Evolutionary conservation across 129 eudicot species (phyloP).

Genomic region (Chrysanthemum makinoi): DNA sequence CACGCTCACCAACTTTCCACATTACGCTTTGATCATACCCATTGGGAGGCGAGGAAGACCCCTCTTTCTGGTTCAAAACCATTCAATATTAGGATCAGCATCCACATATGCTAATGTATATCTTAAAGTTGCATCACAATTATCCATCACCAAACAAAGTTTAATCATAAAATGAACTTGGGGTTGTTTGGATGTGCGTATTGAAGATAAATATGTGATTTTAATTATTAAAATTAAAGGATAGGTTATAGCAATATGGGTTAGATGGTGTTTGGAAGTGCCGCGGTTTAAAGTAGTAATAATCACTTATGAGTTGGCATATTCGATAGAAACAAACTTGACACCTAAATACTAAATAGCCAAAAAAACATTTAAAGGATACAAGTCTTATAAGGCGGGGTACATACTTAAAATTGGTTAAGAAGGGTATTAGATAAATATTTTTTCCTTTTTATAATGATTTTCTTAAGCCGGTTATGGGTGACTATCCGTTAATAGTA

Average conservation of each 20-base stretch:
- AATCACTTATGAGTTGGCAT: not conserved
- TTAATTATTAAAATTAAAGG: too few relatives aligned
- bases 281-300: not conserved
- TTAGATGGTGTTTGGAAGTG: not conserved
- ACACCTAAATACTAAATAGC: too few relatives aligned
- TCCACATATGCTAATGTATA: not conserved
- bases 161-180: not conserved
- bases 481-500: not conserved
- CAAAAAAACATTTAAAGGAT: not conserved
- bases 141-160: not conserved
- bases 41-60: slow-evolving; percentile 96
- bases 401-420: too few relatives aligned
- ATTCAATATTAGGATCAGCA: not conserved
- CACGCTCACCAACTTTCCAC: slow-evolving; percentile 97
- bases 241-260: too few relatives aligned
- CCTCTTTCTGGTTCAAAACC: slow-evolving; percentile 64
- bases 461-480: not conserved
- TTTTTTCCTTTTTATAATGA: too few relatives aligned
- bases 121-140: not conserved
- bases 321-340: not conserved
- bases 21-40: slow-evolving; percentile 94
- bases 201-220: not conserved
- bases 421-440: not conserved
- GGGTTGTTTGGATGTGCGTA: not conserved
- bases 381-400: too few relatives aligned